Conservation (phyloP, 169 alveolate genomes). For the Plasmodium fragile region DNA sequence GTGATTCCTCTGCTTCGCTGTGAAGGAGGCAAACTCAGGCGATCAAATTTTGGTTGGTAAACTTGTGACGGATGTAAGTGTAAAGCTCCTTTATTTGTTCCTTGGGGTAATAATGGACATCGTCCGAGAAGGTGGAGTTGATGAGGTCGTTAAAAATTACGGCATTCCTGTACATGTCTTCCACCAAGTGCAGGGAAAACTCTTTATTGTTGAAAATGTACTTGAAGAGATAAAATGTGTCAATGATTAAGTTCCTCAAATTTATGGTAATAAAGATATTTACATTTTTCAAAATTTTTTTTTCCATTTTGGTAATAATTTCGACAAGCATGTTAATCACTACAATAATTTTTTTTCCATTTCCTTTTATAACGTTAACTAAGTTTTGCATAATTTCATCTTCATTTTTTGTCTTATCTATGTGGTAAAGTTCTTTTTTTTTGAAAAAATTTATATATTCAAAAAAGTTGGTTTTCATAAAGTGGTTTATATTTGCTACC, state of each 20-base stretch:
- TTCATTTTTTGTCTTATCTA: constrained; percentile 56
- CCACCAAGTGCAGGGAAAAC: constrained; percentile 42
- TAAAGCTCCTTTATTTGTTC: constrained; percentile 66
- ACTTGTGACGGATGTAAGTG: constrained; percentile 44
- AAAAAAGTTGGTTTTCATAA: constrained; percentile 52
- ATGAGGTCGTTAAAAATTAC: constrained; percentile 21
- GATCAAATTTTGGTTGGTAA: constrained; percentile 35
- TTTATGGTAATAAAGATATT: constrained; percentile 37
- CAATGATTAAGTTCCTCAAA: constrained; percentile 55
- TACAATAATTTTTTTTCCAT: constrained; percentile 35
- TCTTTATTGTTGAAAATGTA: constrained; percentile 52
- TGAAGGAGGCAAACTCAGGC: constrained; percentile 5
- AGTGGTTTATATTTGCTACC: constrained; percentile 60
- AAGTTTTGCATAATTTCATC: constrained; percentile 66
- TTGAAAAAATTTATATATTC: constrained; percentile 65
- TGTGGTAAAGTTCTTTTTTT: constrained; percentile 69
- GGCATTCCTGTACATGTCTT: constrained; percentile 37
- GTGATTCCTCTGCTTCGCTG: background rate
- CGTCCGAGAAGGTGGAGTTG: constrained; percentile 44
- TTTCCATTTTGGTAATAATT: constrained; percentile 51
- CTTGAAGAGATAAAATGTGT: constrained; percentile 55
- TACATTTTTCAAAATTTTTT: constrained; percentile 31
- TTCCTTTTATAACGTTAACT: constrained; percentile 40
- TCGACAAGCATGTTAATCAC: constrained; percentile 65
- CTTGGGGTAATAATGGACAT: constrained; percentile 40